These are phyloP conservation scores for Leptographium lundbergii DNA, from an alignment of 2,329 filamentous ascomycete species.

Conservation along the genomic window DNA sequence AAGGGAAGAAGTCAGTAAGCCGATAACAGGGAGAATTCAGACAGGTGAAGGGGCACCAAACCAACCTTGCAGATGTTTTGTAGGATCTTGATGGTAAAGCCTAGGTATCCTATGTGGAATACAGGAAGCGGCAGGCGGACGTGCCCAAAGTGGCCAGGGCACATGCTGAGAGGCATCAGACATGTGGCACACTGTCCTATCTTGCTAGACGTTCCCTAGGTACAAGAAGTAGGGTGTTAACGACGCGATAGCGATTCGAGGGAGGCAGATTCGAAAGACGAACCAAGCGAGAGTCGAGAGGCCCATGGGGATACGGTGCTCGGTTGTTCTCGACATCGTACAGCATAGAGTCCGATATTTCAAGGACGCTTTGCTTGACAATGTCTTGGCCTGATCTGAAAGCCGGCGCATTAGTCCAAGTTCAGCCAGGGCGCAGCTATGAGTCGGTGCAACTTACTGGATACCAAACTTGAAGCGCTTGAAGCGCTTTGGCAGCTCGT, in stretches of 20 bases:
- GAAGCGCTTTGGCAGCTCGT: conserved; percentile 82
- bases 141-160: conserved; percentile 92
- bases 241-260: neutral
- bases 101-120: conserved; percentile 93
- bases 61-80: conserved; percentile 83
- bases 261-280: conserved; percentile 9
- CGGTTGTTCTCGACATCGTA: conserved; percentile 80
- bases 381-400: conserved; percentile 80
- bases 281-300: conserved; percentile 71
- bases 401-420: conserved; percentile 1
- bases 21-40: too few relatives aligned
- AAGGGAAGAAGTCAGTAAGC: neutral
- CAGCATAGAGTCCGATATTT: conserved; percentile 85
- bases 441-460: conserved; percentile 42
- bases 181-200: conserved; percentile 70
- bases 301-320: conserved; percentile 66
- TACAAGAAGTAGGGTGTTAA: conserved; percentile 2
- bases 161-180: conserved; percentile 65
- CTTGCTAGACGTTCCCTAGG: conserved; percentile 73
- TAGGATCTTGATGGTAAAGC: conserved; percentile 80
- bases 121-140: conserved; percentile 81
- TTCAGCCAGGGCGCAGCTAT: neutral
- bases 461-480: conserved; percentile 91
- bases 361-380: conserved; percentile 85
- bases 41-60: neutral